Percentiles rank a stretch among this genome's conserved stretches.
Conservation (phyloP, 2,329 filamentous ascomycete genomes). For the Calonectria henricotiae region DNA sequence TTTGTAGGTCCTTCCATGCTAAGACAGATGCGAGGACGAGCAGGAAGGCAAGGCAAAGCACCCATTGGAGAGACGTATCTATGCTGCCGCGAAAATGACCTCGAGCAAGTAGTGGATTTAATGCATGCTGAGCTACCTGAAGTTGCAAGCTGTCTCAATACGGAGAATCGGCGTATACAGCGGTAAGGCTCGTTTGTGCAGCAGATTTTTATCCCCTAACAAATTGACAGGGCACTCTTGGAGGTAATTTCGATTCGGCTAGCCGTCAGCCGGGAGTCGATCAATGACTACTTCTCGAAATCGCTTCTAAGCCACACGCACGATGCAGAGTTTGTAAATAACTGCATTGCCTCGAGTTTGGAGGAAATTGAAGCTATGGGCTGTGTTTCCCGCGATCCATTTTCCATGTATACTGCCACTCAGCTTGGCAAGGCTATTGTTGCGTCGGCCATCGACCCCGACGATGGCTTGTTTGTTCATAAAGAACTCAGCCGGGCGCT, state of each 20-base stretch:
- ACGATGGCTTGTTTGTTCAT: slow-evolving; percentile 83
- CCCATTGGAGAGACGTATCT: slow-evolving; percentile 84
- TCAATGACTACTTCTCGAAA: slow-evolving; percentile 79
- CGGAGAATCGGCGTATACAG: slow-evolving; percentile 79
- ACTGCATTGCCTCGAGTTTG: slow-evolving; percentile 73
- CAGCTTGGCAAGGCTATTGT: slow-evolving; percentile 80
- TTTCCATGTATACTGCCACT: slow-evolving; percentile 73
- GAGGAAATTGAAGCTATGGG: slow-evolving; percentile 70
- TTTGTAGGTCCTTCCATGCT: slow-evolving; percentile 85
- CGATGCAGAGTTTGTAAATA: slow-evolving; percentile 65
- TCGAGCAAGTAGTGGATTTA: slow-evolving; percentile 79
- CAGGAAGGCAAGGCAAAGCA: slow-evolving; percentile 85
- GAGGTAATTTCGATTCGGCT: slow-evolving; percentile 80
- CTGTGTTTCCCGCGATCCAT: slow-evolving; percentile 69
- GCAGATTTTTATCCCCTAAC: slow-evolving; percentile 35
- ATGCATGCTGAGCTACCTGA: slow-evolving; percentile 82
- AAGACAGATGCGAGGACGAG: slow-evolving; percentile 85
- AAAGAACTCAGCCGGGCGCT: slow-evolving; percentile 79
- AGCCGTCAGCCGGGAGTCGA: slow-evolving; percentile 75
- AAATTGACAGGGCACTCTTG: slow-evolving; percentile 73
- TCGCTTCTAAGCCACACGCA: slow-evolving; percentile 77
- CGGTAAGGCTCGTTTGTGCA: slow-evolving; percentile 61
- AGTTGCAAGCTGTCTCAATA: slow-evolving; percentile 78
- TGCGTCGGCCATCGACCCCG: slow-evolving; percentile 80
- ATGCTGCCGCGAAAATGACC: slow-evolving; percentile 78